A percentile compares a stretch with the other conserved stretches of the same genome.
phyloP scores from a whole-genome alignment of 1,139 yeast species.

The Pichia sp. region DNA sequence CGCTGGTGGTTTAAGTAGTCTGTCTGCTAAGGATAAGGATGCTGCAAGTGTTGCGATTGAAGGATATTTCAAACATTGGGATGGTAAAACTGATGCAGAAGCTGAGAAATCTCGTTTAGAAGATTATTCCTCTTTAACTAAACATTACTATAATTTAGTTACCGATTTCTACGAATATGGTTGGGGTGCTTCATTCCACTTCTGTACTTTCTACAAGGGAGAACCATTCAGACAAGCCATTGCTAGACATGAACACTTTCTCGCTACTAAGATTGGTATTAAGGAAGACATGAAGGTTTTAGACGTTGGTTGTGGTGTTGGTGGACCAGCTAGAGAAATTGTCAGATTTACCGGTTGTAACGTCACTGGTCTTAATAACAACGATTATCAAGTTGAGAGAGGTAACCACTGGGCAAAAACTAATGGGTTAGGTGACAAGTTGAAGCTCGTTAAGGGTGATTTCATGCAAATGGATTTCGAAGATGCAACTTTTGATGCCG shows the following conservation, averaged over 20 bases:
- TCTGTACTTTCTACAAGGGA: conserved; percentile 87
- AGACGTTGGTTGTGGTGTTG: conserved; percentile 99
- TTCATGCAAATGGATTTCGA: conserved; percentile 99
- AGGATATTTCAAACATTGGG: conserved; percentile 97
- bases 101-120: conserved; percentile 65
- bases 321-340: conserved; percentile 98
- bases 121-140: conserved; percentile 86
- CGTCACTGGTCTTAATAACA: conserved; percentile 89
- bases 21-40: conserved; percentile 63
- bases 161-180: conserved; percentile 98
- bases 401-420: conserved; percentile 75
- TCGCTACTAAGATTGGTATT: conserved; percentile 82
- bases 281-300: conserved; percentile 77
- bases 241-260: conserved; percentile 95
- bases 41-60: conserved; percentile 82
- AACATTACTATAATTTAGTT: conserved; percentile 93
- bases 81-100: conserved; percentile 70
- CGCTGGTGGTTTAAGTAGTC: conserved; percentile 68
- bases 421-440: conserved; percentile 60
- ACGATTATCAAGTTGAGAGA: conserved; percentile 93
- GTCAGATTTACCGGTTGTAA: conserved; percentile 83
- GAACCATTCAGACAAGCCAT: conserved; percentile 93
- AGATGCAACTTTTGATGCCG: conserved; percentile 87
- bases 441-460: conserved; percentile 91
- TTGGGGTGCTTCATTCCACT: conserved; percentile 99